phyloP scores from a whole-genome alignment of 805 yeast species.

The Wickerhamiella sergipiensis region DNA sequence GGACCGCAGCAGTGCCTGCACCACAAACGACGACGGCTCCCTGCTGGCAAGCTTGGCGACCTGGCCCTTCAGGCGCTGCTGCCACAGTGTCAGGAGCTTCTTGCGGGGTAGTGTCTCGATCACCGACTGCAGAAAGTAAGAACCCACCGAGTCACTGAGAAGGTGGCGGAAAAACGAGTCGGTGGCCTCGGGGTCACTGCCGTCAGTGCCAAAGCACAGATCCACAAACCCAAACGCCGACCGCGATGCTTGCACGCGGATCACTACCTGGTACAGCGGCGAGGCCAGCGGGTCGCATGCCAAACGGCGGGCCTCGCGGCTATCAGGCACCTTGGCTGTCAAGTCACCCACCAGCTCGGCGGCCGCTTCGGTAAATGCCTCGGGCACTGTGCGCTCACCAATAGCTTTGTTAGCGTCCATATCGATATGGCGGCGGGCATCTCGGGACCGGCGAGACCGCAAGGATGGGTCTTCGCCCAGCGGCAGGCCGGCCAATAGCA shows the following conservation, averaged over 20 bases:
- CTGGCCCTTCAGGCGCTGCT: conserved; percentile 59
- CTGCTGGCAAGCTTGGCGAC: conserved; percentile 61
- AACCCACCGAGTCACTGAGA: conserved; percentile 79
- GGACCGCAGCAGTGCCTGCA: conserved; percentile 47
- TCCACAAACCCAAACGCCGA: conserved; percentile 29
- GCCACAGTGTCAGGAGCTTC: conserved; percentile 57
- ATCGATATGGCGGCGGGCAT: conserved; percentile 54
- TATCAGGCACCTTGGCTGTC: conserved; percentile 20
- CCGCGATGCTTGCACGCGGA: conserved; percentile 6
- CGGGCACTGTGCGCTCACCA: conserved; percentile 54
- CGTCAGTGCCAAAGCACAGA: conserved; percentile 31
- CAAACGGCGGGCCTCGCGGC: conserved; percentile 48
- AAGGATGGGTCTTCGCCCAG: conserved; percentile 57
- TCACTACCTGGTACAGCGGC: conserved; percentile 43
- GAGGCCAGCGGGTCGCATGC: conserved; percentile 74
- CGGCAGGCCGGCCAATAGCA: conserved; percentile 63
- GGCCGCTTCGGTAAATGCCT: conserved; percentile 37
- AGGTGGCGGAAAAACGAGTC: conserved; percentile 66
- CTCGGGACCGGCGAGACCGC: conserved; percentile 71
- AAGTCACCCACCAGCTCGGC: conserved; percentile 23
- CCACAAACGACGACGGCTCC: conserved; percentile 71
- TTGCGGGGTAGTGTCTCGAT: conserved; percentile 52
- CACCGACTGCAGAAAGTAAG: conserved; percentile 73
- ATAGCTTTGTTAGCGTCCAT: conserved; percentile 35
- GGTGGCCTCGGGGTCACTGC: conserved; percentile 32